Conservation (phyloP, 1,284 basidiomycete species). For the Trametes polyzona region DNA sequence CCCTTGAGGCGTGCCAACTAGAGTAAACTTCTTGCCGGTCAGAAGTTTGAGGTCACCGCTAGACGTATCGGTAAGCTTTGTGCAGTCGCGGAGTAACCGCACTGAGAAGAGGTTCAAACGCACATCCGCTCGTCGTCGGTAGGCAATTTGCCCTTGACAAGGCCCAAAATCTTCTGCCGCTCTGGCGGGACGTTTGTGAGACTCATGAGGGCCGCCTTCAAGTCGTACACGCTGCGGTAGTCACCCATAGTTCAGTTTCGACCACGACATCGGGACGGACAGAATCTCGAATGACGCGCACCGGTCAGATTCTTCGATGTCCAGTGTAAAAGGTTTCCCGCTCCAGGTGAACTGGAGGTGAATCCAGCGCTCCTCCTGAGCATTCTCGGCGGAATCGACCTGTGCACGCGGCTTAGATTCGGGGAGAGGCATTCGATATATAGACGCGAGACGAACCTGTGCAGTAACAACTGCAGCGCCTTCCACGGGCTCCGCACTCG, state of each 20-base stretch:
- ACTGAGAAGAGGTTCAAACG: conserved; percentile 26
- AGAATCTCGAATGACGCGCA: conserved; percentile 28
- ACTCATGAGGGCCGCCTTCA: conserved; percentile 66
- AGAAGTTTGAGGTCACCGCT: conserved; percentile 64
- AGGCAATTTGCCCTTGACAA: conserved; percentile 85
- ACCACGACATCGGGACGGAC: neutral
- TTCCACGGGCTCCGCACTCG: no score
- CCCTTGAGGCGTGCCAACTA: conserved; percentile 84
- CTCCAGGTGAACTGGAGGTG: conserved; percentile 69
- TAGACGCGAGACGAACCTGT: no score
- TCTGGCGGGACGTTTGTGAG: conserved; percentile 84
- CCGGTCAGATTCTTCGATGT: conserved; percentile 77
- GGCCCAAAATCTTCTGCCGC: conserved; percentile 87
- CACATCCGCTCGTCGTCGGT: conserved; percentile 73
- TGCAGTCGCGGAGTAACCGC: neutral
- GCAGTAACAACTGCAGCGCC: no score
- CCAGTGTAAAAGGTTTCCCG: conserved; percentile 57
- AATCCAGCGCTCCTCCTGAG: conserved; percentile 48
- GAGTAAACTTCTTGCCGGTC: conserved; percentile 73
- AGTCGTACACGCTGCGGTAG: conserved; percentile 64
- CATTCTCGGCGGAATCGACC: conserved; percentile 9
- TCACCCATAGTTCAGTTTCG: no score
- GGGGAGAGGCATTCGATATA: no score
- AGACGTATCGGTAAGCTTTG: conserved; percentile 1
- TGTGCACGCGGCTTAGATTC: no score